Conservation (phyloP, 2,329 filamentous ascomycete species). For the Eutypella sp. region DNA sequence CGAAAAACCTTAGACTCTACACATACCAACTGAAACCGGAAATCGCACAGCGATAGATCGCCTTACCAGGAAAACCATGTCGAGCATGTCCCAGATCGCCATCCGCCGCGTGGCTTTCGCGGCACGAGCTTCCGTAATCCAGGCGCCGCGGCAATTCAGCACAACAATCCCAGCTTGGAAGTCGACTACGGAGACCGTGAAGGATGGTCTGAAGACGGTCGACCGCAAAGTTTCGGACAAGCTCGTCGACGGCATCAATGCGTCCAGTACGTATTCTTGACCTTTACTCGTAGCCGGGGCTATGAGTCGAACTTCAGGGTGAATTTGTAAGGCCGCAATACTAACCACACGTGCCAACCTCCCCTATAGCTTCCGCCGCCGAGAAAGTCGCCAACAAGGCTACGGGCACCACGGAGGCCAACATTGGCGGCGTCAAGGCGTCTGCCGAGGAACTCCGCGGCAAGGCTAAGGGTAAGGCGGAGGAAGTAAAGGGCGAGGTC, state of each 20-base stretch:
- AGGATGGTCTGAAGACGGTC: slow-evolving; percentile 55
- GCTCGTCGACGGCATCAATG: slow-evolving; percentile 56
- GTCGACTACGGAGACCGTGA: slow-evolving; percentile 48
- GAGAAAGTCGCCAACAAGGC: not conserved
- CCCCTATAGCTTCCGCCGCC: not conserved
- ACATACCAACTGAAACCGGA: too few species aligned
- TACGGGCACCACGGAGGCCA: slow-evolving; percentile 16
- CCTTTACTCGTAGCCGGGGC: too few species aligned
- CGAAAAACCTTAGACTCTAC: not conserved
- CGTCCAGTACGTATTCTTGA: slow-evolving; percentile 41
- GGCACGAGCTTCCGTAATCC: slow-evolving; percentile 31
- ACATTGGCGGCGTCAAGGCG: slow-evolving; percentile 33
- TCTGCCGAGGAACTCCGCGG: slow-evolving; percentile 27
- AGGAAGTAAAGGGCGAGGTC: slow-evolving; percentile 23
- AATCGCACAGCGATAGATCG: not conserved
- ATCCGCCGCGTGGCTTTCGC: slow-evolving; percentile 37
- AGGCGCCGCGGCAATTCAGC: slow-evolving; percentile 46
- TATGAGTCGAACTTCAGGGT: too few species aligned
- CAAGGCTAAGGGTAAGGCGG: slow-evolving; percentile 22
- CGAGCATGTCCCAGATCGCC: slow-evolving; percentile 45
- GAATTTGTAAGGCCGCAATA: not conserved
- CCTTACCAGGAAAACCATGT: slow-evolving; percentile 37
- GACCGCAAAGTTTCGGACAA: slow-evolving; percentile 58
- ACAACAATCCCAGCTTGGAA: slow-evolving; percentile 42
- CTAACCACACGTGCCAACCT: too few species aligned